phyloP scores from a whole-genome alignment of 1,284 basidiomycete species.

The Boletellus dicymbophilus region DNA sequence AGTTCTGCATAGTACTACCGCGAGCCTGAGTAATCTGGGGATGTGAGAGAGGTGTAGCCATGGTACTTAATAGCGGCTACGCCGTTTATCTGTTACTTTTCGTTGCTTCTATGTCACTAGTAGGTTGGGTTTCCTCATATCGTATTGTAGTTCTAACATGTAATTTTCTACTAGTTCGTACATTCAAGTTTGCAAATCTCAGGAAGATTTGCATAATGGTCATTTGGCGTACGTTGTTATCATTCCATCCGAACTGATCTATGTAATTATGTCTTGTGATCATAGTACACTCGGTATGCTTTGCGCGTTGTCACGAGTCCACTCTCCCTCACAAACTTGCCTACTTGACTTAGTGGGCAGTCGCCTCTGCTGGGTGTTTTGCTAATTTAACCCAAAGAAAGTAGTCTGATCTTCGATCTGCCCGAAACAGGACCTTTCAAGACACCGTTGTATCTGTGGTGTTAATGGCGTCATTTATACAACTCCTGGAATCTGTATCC shows the following conservation, averaged over 20 bases:
- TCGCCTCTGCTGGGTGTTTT: neutral
- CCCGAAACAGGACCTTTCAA: neutral
- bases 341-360: neutral
- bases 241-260: neutral
- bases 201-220: neutral
- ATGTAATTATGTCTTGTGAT: too few species aligned
- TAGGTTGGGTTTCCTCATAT: neutral
- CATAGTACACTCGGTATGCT: neutral
- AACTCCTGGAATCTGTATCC: neutral
- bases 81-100: neutral
- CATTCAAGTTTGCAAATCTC: neutral
- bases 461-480: neutral
- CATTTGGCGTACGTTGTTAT: neutral
- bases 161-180: neutral
- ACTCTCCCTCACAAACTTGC: neutral
- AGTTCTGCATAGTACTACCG: conserved; percentile 14
- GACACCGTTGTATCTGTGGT: neutral
- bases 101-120: neutral
- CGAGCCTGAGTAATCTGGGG: conserved; percentile 21
- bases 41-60: neutral
- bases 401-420: neutral
- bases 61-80: conserved; percentile 1
- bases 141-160: neutral
- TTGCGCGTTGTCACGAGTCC: too few species aligned
- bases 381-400: neutral